Evolutionary conservation across 1,284 basidiomycete genomes (phyloP), one percentile per base, ranked within the genome.

Genomic region (Kwoniella shivajii): DNA sequence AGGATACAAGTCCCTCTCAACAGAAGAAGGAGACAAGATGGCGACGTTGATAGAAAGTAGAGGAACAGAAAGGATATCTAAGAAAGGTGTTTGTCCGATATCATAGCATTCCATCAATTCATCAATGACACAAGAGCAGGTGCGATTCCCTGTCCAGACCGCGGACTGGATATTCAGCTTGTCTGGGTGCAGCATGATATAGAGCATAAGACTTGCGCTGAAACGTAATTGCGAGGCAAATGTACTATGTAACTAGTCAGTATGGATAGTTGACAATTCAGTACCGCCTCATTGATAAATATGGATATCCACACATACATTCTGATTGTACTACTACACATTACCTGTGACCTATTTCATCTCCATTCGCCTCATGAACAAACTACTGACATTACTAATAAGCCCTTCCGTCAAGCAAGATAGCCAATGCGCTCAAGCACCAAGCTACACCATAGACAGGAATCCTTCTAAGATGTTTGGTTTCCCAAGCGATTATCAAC

Each of bases 1-100:
- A 0, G 79, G 79, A 0, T 76, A 80, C 57, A 59, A 50, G 24
- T 50, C 34, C 1, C 39, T 74, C 6, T 71, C 68, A 0, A 73
- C 68, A 0, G 58, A 61, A 14, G 59, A 67, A 43, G 74, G 71
- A 20, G 45, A 62, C 26, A 46, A 44, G 14, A 73, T 79, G 71
- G 73, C 71, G 11, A 49, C 61, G 48, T 65, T 75, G 58, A 55
- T 78, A 1, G 66, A 69, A 57, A 62, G 63, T 36, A 47, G 67
- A 26, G 71, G 72, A 26, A 29, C 33, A 41, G 42, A 20, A 13
- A 47, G 45, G 20, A 16, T 2, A 42, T 11, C 10, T 26, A 42
- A 42, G 20, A 42, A 42, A 26, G 22, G 22, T 42, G 41, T 20
- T 22, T 42, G 41, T 42, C 41, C 41, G 18, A 26, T 39, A 39